These are phyloP conservation scores for Cadophora sp. DNA, from an alignment of 2,329 filamentous ascomycete species.

Conservation along the genomic window DNA sequence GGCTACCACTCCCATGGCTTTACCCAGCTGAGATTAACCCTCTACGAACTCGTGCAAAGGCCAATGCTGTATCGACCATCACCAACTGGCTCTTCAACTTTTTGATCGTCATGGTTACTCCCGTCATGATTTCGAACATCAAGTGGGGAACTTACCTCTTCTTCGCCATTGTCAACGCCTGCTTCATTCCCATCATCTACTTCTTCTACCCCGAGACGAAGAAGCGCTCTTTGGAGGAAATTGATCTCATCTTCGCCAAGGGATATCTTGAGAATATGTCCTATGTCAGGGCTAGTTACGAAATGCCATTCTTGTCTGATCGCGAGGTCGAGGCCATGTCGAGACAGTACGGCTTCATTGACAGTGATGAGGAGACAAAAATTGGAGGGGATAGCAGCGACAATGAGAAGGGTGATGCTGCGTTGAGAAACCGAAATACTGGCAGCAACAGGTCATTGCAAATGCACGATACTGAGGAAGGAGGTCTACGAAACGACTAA, in stretches of 20 bases:
- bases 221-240: constrained; percentile 67
- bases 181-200: constrained; percentile 48
- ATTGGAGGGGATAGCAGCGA: constrained; percentile 29
- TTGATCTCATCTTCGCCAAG: constrained; percentile 72
- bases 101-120: constrained; percentile 51
- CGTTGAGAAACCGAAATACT: constrained; percentile 22
- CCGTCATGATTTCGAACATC: constrained; percentile 46
- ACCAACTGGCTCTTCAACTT: constrained; percentile 62
- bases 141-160: constrained; percentile 48
- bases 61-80: constrained; percentile 68
- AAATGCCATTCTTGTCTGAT: constrained; percentile 59
- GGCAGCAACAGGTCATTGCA: constrained; percentile 11
- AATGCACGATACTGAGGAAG: constrained; percentile 18
- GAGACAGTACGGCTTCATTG: constrained; percentile 40
- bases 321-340: constrained; percentile 56
- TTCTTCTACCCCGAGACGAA: constrained; percentile 57
- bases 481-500: constrained; percentile 29
- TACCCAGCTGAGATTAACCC: constrained; percentile 68
- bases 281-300: constrained; percentile 63
- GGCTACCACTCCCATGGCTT: constrained; percentile 67
- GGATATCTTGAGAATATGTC: constrained; percentile 63
- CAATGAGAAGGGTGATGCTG: constrained; percentile 5
- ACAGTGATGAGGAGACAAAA: constrained; percentile 40
- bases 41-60: constrained; percentile 64
- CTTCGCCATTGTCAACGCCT: constrained; percentile 47